phyloP scores from a whole-genome alignment of 768 basidiomycete species.

The Cantharellus anzutake region DNA sequence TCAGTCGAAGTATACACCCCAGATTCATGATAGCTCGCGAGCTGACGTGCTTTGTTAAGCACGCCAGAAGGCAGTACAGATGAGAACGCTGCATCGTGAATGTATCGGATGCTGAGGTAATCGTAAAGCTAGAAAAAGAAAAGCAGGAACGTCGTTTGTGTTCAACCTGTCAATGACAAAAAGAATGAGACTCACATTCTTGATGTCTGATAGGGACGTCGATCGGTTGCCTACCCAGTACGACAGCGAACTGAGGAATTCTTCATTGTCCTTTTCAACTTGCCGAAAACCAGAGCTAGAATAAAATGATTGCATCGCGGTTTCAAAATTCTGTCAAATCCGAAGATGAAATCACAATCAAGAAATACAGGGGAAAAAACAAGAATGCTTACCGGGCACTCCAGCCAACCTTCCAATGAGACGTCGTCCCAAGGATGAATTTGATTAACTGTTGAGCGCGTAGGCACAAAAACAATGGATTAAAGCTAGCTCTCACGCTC shows the following conservation, averaged over 20 bases:
- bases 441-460: slow-evolving; percentile 30
- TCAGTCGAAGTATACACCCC: slow-evolving; percentile 45
- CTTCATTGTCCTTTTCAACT: slow-evolving; percentile 2
- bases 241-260: slow-evolving; percentile 4
- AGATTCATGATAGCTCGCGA: slow-evolving; percentile 66
- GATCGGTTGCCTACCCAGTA: slow-evolving; percentile 1
- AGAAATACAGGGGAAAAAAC: neutral
- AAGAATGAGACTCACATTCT: slow-evolving; percentile 15
- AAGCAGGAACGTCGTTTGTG: neutral
- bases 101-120: slow-evolving; percentile 54
- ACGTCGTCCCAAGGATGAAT: slow-evolving; percentile 42
- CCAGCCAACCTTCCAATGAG: slow-evolving; percentile 47
- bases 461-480: slow-evolving; percentile 7
- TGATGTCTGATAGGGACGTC: slow-evolving; percentile 1
- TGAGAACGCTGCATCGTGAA: slow-evolving; percentile 68
- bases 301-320: slow-evolving; percentile 8
- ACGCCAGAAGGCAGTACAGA: slow-evolving; percentile 63
- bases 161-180: neutral
- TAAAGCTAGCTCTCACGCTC: neutral
- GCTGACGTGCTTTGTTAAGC: slow-evolving; percentile 50
- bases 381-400: slow-evolving; percentile 28
- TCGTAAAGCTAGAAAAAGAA: slow-evolving; percentile 38
- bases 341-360: slow-evolving; percentile 22
- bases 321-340: slow-evolving; percentile 18
- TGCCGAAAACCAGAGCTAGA: slow-evolving; percentile 4